phyloP scores from a whole-genome alignment of 768 basidiomycete species.

The Naganishia vaughanmartiniae region DNA sequence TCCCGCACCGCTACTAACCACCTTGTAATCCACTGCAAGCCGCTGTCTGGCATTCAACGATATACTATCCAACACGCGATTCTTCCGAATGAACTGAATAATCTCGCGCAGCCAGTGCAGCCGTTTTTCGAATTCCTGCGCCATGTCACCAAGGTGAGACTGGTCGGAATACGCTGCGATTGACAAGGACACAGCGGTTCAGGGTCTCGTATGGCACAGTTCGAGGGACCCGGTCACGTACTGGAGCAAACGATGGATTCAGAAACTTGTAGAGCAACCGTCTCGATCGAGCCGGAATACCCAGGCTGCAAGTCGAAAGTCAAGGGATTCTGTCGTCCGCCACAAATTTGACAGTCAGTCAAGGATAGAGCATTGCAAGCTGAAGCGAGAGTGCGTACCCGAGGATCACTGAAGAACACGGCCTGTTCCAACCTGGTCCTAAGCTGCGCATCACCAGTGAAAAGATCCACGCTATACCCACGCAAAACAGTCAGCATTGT shows the following conservation, averaged over 20 bases:
- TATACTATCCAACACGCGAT: not conserved
- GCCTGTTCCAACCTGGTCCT: constrained; percentile 22
- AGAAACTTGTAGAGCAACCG: constrained; percentile 21
- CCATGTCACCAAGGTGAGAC: constrained; percentile 17
- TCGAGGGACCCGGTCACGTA: not conserved
- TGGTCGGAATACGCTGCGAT: constrained; percentile 17
- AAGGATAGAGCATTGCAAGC: no score
- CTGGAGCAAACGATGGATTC: constrained; percentile 21
- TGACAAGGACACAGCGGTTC: not conserved
- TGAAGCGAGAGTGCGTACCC: not conserved
- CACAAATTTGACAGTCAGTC: not conserved
- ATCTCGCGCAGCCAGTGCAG: constrained; percentile 6
- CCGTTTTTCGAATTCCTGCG: constrained; percentile 19
- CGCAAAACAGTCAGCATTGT: not conserved
- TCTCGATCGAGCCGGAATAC: constrained; percentile 21
- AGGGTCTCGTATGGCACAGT: not conserved
- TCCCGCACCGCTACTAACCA: constrained; percentile 15
- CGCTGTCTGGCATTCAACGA: constrained; percentile 18
- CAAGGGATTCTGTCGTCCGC: constrained; percentile 16
- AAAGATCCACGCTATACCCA: constrained; percentile 1
- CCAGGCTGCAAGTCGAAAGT: constrained; percentile 26
- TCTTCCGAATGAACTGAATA: constrained; percentile 1
- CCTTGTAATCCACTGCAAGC: constrained; percentile 1
- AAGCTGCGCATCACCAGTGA: constrained; percentile 14
- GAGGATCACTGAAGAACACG: constrained; percentile 26